A percentile compares a stretch with the other conserved stretches of the same genome.
Evolutionary conservation across 768 basidiomycete genomes (phyloP).

Genomic region (Calvatia gigantea): DNA sequence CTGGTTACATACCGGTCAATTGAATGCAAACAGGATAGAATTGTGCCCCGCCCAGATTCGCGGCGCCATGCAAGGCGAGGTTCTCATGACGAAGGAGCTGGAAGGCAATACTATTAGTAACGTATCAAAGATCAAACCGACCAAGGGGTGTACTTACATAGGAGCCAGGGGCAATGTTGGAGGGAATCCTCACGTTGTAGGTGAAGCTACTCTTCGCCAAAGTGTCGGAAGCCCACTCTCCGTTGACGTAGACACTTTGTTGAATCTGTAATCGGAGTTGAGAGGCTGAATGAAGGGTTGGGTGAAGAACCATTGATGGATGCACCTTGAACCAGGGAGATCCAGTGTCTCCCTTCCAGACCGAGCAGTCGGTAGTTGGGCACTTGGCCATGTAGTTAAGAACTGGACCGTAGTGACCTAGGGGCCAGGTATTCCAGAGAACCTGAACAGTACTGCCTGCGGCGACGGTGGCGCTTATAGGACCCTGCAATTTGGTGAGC

Average conservation of each 20-base stretch:
- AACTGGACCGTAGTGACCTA: constrained; percentile 36
- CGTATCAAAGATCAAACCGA: neutral
- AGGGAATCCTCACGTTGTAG: constrained; percentile 33
- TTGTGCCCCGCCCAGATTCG: constrained; percentile 30
- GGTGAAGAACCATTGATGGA: neutral
- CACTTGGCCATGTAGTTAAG: constrained; percentile 39
- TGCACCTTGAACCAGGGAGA: constrained; percentile 37
- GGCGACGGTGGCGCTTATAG: constrained; percentile 31
- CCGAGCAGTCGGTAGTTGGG: constrained; percentile 29
- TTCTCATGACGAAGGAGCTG: constrained; percentile 37
- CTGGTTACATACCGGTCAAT: constrained; percentile 22
- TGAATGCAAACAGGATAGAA: constrained; percentile 41
- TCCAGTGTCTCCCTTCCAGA: constrained; percentile 31
- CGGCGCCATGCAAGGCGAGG: constrained; percentile 33
- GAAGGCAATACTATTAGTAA: neutral
- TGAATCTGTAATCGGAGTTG: constrained; percentile 25
- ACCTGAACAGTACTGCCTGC: constrained; percentile 31
- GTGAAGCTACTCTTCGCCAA: constrained; percentile 31
- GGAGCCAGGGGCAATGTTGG: constrained; percentile 32
- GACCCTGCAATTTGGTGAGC: constrained; percentile 22
- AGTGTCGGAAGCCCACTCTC: constrained; percentile 34
- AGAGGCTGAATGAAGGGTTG: neutral
- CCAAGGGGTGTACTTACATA: constrained; percentile 24
- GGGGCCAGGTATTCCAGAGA: constrained; percentile 37
- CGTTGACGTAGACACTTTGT: constrained; percentile 30